Percentiles rank a stretch among this genome's conserved stretches.
phyloP scores from a whole-genome alignment of 1,284 basidiomycete genomes.

The Cryptococcus maquisensis region DNA sequence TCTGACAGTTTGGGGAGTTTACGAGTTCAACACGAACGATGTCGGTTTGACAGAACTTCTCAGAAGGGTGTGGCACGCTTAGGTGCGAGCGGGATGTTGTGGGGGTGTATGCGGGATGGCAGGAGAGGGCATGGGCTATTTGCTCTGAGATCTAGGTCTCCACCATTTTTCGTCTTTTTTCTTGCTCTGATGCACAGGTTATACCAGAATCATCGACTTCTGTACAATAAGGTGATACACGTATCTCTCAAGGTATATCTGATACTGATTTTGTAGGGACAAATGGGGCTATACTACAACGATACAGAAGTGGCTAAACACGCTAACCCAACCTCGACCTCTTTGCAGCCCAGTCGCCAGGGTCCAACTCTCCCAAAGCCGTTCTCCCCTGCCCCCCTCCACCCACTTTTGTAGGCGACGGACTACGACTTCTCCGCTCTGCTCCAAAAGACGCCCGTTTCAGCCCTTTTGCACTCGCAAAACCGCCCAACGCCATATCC shows the following conservation, averaged over 20 bases:
- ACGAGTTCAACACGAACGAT: conserved; percentile 97
- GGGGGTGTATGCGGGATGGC: background rate
- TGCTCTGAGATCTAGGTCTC: background rate
- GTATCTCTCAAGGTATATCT: background rate
- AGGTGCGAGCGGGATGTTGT: conserved; percentile 9
- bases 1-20: conserved; percentile 83
- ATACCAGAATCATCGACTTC: background rate
- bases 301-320: background rate
- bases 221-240: background rate
- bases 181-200: background rate
- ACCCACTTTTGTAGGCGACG: conserved; percentile 7
- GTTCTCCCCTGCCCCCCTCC: conserved; percentile 3
- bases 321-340: conserved; percentile 15
- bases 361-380: conserved; percentile 22
- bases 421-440: conserved; percentile 14
- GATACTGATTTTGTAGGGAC: too few species aligned
- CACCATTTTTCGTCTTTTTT: conserved; percentile 1
- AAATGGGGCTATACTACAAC: background rate
- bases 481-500: conserved; percentile 18
- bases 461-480: conserved; percentile 37
- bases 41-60: conserved; percentile 77
- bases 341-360: conserved; percentile 18
- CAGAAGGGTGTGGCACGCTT: conserved; percentile 63
- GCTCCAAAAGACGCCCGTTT: conserved; percentile 20
- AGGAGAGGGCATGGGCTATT: background rate